Percentiles rank a stretch among this genome's conserved stretches.
Conservation (phyloP, 2,329 filamentous ascomycete species). For the Capronia epimyces region DNA sequence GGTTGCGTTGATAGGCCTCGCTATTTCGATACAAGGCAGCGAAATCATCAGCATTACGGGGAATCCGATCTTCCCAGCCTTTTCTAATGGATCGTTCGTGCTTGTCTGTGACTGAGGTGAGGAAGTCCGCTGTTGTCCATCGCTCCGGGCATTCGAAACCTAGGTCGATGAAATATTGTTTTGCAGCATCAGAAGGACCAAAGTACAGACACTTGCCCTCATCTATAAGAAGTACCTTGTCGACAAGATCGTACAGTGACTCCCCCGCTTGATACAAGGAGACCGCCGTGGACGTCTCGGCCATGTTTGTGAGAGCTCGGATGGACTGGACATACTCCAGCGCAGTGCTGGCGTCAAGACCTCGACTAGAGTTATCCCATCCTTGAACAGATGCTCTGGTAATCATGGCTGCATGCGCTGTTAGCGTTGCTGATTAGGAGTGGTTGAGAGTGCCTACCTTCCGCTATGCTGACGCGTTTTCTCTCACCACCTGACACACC, state of each 20-base stretch:
- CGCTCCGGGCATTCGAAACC: conserved; percentile 68
- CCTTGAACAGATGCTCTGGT: conserved; percentile 61
- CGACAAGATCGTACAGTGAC: conserved; percentile 52
- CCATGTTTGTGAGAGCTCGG: conserved; percentile 59
- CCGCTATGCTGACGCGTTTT: conserved; percentile 42
- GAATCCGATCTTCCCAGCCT: conserved; percentile 54
- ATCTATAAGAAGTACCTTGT: conserved; percentile 64
- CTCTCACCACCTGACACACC: conserved; percentile 52
- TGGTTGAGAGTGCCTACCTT: neutral
- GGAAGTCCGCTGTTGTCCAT: conserved; percentile 69
- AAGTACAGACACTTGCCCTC: conserved; percentile 68
- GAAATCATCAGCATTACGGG: conserved; percentile 53
- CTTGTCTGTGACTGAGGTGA: conserved; percentile 62
- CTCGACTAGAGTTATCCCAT: conserved; percentile 72
- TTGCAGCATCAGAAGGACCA: conserved; percentile 58
- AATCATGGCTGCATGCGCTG: conserved; percentile 60
- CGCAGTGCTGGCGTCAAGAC: conserved; percentile 68
- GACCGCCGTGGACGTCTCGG: conserved; percentile 57
- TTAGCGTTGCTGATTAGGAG: conserved; percentile 49
- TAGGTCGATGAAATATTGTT: conserved; percentile 63
- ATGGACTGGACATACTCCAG: conserved; percentile 67
- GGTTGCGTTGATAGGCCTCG: conserved; percentile 39
- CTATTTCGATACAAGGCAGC: conserved; percentile 49
- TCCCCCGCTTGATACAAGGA: conserved; percentile 65
- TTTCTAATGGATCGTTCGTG: conserved; percentile 53